Base-by-base conservation (phyloP, 2,329 filamentous ascomycete genomes). In the Ascochyta rabiei region DNA sequence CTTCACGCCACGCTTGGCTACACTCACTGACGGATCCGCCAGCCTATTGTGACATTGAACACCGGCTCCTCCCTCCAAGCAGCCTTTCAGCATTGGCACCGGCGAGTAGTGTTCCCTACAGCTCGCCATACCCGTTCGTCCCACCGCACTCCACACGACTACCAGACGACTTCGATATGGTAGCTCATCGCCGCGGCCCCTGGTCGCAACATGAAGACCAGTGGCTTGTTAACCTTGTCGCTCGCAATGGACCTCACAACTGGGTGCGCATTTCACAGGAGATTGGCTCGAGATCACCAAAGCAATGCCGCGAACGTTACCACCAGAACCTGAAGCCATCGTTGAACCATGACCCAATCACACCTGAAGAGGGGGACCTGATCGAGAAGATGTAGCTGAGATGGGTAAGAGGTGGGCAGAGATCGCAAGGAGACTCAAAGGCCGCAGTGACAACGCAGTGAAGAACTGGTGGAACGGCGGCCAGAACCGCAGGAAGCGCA, bases 381-480 rank as follows among this genome's bases (percentile, higher is more conserved):
- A 96, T 98, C 68, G 88, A 93, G 77, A 81, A 83, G 53, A 83
- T 95, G 93, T 97, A 15, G 75, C 78, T 10, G 84, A 89, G 66
- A 86, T 91, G 79, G 92, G 92, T 59, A 93, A 92, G 79, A 86
- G 89, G 52, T 97, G 93, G 93, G 93, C 93, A 2, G 91, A 97
- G 72, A 97, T 97, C 70, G 91, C 93, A 39, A 84, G 93, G 62
- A 82, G 86, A 40, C 82, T 97, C 18, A 84, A 88, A 49, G 91
- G 91, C 61, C 88, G 93, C 69, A 96, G 92, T 75, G 93, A 97
- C 79, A 97, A 97, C 70, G 89, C 91, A 24, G 91, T 97, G 60
- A 97, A 97, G 84, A 97, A 97, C 76, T 97, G 92, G 91, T 96
- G 90, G 90, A 96, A 96, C 72, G 92, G 93, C 44, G 90, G 89